phyloP scores from a whole-genome alignment of 257 asterid genomes.

The Nicotiana tomentosiformis region DNA sequence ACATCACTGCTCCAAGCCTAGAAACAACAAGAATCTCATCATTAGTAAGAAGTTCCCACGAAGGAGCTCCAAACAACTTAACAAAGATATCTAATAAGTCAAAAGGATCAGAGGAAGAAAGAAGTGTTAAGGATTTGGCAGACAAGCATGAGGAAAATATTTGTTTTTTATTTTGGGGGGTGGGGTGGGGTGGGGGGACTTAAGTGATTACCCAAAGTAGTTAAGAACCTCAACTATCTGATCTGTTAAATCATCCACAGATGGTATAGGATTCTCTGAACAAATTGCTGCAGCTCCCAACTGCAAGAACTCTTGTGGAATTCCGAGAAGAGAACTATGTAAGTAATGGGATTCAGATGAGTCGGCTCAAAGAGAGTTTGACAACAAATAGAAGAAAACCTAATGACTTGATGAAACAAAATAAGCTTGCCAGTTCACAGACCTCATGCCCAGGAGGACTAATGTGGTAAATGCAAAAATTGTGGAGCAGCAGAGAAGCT shows the following conservation, averaged over 20 bases:
- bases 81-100: not conserved
- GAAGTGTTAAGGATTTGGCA: not conserved
- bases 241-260: conserved; percentile 75
- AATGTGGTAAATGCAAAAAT: conserved; percentile 41
- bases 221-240: conserved; percentile 87
- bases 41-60: conserved; percentile 14
- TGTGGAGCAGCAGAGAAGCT: conserved; percentile 36
- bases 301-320: conserved; percentile 85
- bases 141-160: not conserved
- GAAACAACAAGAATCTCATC: conserved; percentile 17
- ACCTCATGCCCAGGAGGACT: conserved; percentile 53
- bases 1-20: conserved; percentile 94
- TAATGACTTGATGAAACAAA: not conserved
- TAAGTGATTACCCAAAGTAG: conserved; percentile 61
- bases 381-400: not conserved
- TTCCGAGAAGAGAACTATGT: conserved; percentile 42
- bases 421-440: conserved; percentile 18
- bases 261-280: conserved; percentile 47
- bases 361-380: not conserved
- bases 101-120: not conserved
- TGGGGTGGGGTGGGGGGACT: no score
- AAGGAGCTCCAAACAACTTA: not conserved
- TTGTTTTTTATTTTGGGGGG: no score
- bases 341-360: conserved; percentile 30
- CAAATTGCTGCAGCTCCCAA: conserved; percentile 88